phyloP scores from a whole-genome alignment of 768 basidiomycete genomes.

The Boletus insuetus region DNA sequence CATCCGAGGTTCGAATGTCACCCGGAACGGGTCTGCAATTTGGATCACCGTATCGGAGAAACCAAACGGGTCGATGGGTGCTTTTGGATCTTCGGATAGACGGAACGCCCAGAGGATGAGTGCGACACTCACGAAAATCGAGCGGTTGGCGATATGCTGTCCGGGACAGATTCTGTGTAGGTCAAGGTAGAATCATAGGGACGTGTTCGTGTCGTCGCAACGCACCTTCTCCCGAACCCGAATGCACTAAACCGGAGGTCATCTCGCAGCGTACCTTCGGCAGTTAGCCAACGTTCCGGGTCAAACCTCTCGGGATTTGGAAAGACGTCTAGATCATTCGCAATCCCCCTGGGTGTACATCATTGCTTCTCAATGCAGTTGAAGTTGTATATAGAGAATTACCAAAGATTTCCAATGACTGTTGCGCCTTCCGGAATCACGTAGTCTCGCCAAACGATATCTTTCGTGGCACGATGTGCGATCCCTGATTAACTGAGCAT shows the following conservation, averaged over 20 bases:
- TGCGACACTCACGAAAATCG: background rate
- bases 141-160: slow-evolving; percentile 2
- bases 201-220: too few relatives aligned
- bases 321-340: slow-evolving; percentile 4
- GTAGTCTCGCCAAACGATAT: slow-evolving; percentile 3
- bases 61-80: background rate
- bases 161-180: slow-evolving; percentile 3
- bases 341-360: slow-evolving; percentile 2
- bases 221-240: slow-evolving; percentile 8
- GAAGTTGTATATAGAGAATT: background rate
- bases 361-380: background rate
- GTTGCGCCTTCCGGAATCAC: slow-evolving; percentile 7
- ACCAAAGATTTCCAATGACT: slow-evolving; percentile 3
- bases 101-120: slow-evolving; percentile 5
- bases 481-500: background rate
- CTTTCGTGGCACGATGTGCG: slow-evolving; percentile 3
- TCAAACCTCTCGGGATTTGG: slow-evolving; percentile 6
- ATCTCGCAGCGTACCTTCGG: background rate
- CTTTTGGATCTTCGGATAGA: background rate
- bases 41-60: background rate
- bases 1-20: background rate
- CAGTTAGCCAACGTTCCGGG: slow-evolving; percentile 2
- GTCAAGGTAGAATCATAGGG: too few relatives aligned
- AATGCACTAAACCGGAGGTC: slow-evolving; percentile 5
- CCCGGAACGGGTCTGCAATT: background rate